Percentiles rank a stretch among this genome's conserved stretches.
Evolutionary conservation across 2,329 filamentous ascomycete genomes (phyloP).

Genomic region (Ophiostoma sp.): DNA sequence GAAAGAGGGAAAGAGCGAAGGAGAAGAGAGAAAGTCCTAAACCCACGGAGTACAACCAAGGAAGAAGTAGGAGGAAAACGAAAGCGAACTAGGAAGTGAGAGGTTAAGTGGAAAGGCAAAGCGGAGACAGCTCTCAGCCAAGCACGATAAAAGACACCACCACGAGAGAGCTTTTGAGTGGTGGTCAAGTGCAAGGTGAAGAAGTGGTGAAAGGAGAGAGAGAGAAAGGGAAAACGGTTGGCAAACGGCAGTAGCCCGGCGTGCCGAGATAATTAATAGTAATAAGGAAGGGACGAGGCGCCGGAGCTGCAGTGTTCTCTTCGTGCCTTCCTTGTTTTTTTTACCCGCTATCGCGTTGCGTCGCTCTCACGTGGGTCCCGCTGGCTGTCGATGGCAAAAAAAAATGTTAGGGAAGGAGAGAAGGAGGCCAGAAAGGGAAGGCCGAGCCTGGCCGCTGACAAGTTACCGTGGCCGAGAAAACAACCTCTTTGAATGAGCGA

Average conservation of each 20-base stretch:
- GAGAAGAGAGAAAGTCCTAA: not conserved
- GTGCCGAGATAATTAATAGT: not conserved
- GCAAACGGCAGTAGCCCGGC: not conserved
- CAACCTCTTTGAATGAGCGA: not conserved
- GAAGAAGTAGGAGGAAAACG: slow-evolving; percentile 15
- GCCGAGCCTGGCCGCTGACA: slow-evolving; percentile 18
- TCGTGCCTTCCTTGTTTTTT: not conserved
- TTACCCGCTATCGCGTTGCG: not conserved
- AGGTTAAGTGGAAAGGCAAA: slow-evolving; percentile 7
- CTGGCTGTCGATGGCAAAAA: not conserved
- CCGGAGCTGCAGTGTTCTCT: not conserved
- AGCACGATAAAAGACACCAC: not conserved
- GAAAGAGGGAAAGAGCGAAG: not conserved
- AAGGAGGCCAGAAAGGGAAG: not conserved
- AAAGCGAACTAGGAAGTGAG: slow-evolving; percentile 17
- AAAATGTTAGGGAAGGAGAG: not conserved
- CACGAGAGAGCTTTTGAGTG: not conserved
- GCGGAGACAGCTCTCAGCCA: slow-evolving; percentile 5
- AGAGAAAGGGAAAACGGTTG: not conserved
- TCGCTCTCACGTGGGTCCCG: slow-evolving; percentile 17
- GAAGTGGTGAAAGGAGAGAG: not conserved
- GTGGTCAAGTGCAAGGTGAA: not conserved
- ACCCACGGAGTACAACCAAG: not conserved
- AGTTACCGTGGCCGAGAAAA: slow-evolving; percentile 1
- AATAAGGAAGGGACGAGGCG: not conserved